Conservation (phyloP, 192 early-diverging fungal genomes). For the Backusella westeae region DNA sequence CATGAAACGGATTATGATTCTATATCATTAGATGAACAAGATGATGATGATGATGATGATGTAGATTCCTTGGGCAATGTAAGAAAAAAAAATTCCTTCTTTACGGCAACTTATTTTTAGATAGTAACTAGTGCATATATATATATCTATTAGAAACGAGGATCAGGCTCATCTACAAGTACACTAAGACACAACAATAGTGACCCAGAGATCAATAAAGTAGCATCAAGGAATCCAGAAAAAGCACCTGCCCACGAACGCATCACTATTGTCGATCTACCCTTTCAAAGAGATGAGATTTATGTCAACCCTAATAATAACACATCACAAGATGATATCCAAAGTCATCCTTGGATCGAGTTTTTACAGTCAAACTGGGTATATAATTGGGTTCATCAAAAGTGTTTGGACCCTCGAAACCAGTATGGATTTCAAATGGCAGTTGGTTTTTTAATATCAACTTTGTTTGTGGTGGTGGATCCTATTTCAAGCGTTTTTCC, state of each 20-base stretch:
- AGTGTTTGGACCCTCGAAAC: slow-evolving; percentile 6
- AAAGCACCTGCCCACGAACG: slow-evolving; percentile 9
- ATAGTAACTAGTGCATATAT: neutral
- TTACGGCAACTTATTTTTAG: neutral
- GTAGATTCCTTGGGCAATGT: neutral
- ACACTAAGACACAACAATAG: neutral
- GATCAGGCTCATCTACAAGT: neutral
- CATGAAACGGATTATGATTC: neutral
- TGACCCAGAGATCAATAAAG: neutral
- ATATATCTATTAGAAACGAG: neutral
- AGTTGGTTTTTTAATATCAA: slow-evolving; percentile 1
- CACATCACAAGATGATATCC: neutral
- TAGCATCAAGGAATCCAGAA: neutral
- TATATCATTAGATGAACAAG: neutral
- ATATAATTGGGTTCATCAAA: neutral
- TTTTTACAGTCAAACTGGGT: neutral
- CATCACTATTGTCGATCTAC: slow-evolving; percentile 8
- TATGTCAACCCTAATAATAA: neutral
- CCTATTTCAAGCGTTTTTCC: slow-evolving; percentile 14
- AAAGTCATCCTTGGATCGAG: neutral
- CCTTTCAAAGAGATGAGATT: slow-evolving; percentile 1
- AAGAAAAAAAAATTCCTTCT: neutral
- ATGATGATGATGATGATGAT: neutral
- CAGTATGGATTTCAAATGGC: slow-evolving; percentile 13
- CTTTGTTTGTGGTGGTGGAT: slow-evolving; percentile 10